Evolutionary conservation across 2,329 filamentous ascomycete genomes (phyloP), one percentile per base, ranked within the genome.

Genomic region (Fusarium transvaalense): DNA sequence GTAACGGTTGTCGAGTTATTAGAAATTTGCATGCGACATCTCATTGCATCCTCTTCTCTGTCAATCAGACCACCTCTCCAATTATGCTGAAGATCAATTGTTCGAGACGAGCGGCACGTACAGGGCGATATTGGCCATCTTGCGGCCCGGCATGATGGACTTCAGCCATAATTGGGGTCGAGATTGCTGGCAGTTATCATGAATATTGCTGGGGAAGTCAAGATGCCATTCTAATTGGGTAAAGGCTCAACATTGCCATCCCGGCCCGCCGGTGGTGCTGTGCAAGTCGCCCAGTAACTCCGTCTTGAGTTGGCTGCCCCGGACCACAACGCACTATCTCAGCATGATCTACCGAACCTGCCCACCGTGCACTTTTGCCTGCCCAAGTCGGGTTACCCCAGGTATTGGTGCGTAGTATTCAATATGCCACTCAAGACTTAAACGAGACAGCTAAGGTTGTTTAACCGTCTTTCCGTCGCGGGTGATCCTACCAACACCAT

Each of bases 381-480:
- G 6, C 34, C n/a, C 23, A 32, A 29, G 34, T 10, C 25, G 17
- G 10, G 27, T 19, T 51, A 32, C 45, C 60, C 59, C 59, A 58
- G 21, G 47, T n/a, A 39, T 25, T 15, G 59, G 23, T 51, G 25
- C 23, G 34, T 50, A 57, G 29, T 6, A 60, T 29, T 23, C 13
- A 8, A 51, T 6, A 42, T 65, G 31, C 27, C 25, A 55, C 21
- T 38, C 21, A 54, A 42, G 23, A 19, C 51, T 21, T 38, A 54
- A 61, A 39, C 38, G 42, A 58, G 61, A 31, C n/a, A 55, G 31
- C 34, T 31, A 45, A 50, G 45, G 52, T 56, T 47, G 65, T 52
- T 68, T 56, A 39, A 47, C 69, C 72, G 71, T 60, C 66, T 73
- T 62, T 63, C 69, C 64, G 57, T 52, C 53, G 64, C 56, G 54